Base-by-base conservation (phyloP, 805 yeast species). In the Ogataea nakhonphanomensis region DNA sequence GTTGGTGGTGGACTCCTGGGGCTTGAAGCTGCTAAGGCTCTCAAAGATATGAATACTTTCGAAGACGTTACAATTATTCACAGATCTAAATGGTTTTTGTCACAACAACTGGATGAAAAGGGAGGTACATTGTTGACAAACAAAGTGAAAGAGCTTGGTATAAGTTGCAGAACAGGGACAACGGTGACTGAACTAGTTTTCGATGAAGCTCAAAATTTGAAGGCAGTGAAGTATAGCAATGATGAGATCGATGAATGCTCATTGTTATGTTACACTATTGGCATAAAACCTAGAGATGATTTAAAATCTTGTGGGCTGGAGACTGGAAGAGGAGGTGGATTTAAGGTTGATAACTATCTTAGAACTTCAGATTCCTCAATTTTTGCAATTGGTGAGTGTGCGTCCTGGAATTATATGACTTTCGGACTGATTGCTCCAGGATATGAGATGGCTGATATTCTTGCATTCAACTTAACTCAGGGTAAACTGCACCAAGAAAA, bases 91-190 rank as follows among this genome's bases (percentile, higher is more conserved):
- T 63, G 66, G 66, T 44, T 63, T 7, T 48, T 64, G 11, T 59
- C 66, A 2, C 66, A 60, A 41, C 69, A 64, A 43, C 48, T 64
- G 49, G 67, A 64, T 47, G 55, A 58, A n/a, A 55, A 55, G 30
- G 69, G 69, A 14, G 67, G 69, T 11, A 34, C 13, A 1, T 35
- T 64, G 21, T 43, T 64, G 14, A 59, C 65, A 40, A 74, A 69
- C 39, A 73, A 73, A 50, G 79, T 76, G 22, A 65, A 68, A 45
- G 71, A 69, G 49, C 64, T 76, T 33, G 81, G 81, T 24, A 67
- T 76, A 27, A 67, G 73, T 42, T 77, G 74, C 44, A 71, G 73
- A 57, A 63, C 73, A 33, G 76, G 72, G 45, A 71, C 76, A 23
- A 68, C 74, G 41, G 65, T 75, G 21, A 68, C 67, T 34, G 73